Evolutionary conservation across 208 protist species (phyloP), one percentile per base, ranked within the genome.

Genomic region (Trypanosoma grayi): DNA sequence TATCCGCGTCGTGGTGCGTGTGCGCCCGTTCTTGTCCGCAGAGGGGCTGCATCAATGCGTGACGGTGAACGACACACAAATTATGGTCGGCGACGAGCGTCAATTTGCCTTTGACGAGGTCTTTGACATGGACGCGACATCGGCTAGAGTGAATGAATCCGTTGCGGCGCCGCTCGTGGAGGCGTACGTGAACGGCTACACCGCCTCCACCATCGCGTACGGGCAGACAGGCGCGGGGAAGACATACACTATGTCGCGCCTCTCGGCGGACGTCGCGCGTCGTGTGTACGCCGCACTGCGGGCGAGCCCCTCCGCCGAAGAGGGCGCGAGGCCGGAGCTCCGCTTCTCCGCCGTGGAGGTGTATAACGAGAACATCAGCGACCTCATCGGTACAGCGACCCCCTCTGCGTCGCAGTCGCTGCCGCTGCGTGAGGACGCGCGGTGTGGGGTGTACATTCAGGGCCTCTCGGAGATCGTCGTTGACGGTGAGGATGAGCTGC

Each of bases 171-270:
- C 79, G n/a, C 71, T 97, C 1, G 76, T 93, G 0, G 61, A 83
- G 20, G 57, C 79, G 9, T 92, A 94, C 46, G 77, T 97, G 22
- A 75, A 82, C 60, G 93, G 94, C 33, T 96, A 87, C 68, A 97
- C 97, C 34, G 82, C 85, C 8, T 95, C 94, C 24, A 85, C 84
- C 24, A 96, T 98, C 31, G 95, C 95, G 27, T 98, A 98, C 61
- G 97, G 95, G 9, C 97, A 98, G 64, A 98, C 95, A 24, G 92
- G 93, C 16, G 80, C 91, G 8, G 97, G 97, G 25, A 98, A 98
- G 70, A 98, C 96, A 34, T 87, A 84, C 75, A 98, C 96, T 22
- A 98, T 98, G 93, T 76, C 60, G 14, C 47, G 59, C 36, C 79
- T 85, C 34, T 75, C 75, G 0, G 28, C 44, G 20, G 88, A 90